Conservation (phyloP, 2,329 filamentous ascomycete genomes). For the Talaromyces sp. region DNA sequence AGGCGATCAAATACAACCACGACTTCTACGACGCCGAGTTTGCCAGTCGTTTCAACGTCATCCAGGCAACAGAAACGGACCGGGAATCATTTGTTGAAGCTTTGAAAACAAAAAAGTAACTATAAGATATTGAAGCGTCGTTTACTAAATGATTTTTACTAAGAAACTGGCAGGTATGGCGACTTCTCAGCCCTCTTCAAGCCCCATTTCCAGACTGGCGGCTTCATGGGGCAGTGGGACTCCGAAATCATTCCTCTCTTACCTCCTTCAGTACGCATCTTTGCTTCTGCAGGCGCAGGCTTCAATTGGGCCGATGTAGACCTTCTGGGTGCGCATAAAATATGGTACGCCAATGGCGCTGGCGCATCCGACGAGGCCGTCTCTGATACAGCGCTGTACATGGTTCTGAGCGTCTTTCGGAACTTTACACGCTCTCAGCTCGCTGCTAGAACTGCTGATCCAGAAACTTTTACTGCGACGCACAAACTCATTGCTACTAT, state of each 20-base stretch:
- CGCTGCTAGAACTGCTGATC: slow-evolving; percentile 46
- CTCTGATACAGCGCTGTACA: slow-evolving; percentile 63
- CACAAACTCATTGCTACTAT: slow-evolving; percentile 54
- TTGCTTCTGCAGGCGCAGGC: slow-evolving; percentile 55
- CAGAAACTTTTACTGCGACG: slow-evolving; percentile 49
- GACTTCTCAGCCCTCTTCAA: slow-evolving; percentile 47
- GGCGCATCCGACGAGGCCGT: slow-evolving; percentile 66
- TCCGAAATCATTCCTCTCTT: slow-evolving; percentile 51
- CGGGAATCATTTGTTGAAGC: slow-evolving; percentile 36
- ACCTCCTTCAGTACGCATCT: slow-evolving; percentile 50
- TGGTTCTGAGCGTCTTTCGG: slow-evolving; percentile 65
- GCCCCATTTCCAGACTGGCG: slow-evolving; percentile 50
- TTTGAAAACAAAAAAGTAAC: slow-evolving; percentile 21
- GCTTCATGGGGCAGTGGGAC: slow-evolving; percentile 61
- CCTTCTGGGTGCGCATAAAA: slow-evolving; percentile 55
- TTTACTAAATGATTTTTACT: neutral
- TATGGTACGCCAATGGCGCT: slow-evolving; percentile 64
- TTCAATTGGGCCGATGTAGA: slow-evolving; percentile 60
- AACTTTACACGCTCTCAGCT: slow-evolving; percentile 59
- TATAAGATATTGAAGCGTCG: neutral
- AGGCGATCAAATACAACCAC: slow-evolving; percentile 44
- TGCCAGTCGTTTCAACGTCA: slow-evolving; percentile 33
- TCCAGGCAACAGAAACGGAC: slow-evolving; percentile 32
- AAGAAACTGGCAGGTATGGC: slow-evolving; percentile 29
- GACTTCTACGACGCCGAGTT: slow-evolving; percentile 36